Percentiles rank a stretch among this genome's conserved stretches.
These are phyloP conservation scores for Plectosphaerella cucumerina DNA, from an alignment of 2,329 filamentous ascomycete genomes.

Conservation along the genomic window DNA sequence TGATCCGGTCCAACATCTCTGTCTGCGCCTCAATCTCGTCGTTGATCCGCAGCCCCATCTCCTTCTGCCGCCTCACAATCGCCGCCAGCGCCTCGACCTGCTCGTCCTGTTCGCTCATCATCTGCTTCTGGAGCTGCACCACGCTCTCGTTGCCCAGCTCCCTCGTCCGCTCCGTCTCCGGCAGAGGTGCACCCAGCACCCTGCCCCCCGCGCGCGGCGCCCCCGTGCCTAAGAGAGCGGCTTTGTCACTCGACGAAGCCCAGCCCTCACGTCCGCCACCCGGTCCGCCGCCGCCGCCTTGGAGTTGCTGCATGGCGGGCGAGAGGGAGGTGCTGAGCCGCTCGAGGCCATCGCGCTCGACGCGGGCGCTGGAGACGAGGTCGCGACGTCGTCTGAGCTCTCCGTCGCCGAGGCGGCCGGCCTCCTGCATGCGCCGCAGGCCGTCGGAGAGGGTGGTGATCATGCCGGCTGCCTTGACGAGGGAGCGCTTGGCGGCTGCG, in stretches of 20 bases:
- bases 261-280: constrained; percentile 47
- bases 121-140: constrained; percentile 66
- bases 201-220: constrained; percentile 45
- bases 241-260: constrained; percentile 43
- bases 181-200: constrained; percentile 67
- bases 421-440: constrained; percentile 51
- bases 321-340: constrained; percentile 59
- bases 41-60: constrained; percentile 74
- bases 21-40: constrained; percentile 70
- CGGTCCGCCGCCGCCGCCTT: constrained; percentile 25
- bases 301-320: background rate
- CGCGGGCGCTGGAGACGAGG: constrained; percentile 62
- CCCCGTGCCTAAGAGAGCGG: constrained; percentile 38
- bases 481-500: constrained; percentile 68
- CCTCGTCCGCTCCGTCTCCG: constrained; percentile 72
- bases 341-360: constrained; percentile 74
- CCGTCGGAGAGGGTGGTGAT: constrained; percentile 63
- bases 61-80: constrained; percentile 68
- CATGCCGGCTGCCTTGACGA: constrained; percentile 64
- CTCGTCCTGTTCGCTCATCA: constrained; percentile 71
- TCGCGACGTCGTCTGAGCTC: constrained; percentile 70
- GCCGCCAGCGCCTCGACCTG: constrained; percentile 65
- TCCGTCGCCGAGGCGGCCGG: constrained; percentile 61
- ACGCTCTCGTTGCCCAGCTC: constrained; percentile 75
- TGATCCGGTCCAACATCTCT: constrained; percentile 62